Evolutionary conservation across 768 basidiomycete genomes (phyloP).

Genomic region (Gloeophyllum trabeum): DNA sequence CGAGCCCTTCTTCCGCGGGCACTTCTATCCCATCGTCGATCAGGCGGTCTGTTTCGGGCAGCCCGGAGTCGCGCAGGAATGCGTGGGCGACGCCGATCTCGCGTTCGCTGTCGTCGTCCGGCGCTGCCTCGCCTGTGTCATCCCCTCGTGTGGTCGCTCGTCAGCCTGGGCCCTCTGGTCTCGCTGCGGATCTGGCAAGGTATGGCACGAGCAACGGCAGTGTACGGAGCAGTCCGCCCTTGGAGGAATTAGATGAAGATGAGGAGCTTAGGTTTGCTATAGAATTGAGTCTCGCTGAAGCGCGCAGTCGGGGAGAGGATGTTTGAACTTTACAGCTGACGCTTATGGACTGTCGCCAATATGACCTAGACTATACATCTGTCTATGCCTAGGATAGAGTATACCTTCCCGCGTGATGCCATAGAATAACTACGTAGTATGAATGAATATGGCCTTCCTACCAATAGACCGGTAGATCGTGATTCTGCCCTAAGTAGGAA

Average conservation of each 20-base stretch:
- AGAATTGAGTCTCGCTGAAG: constrained; percentile 63
- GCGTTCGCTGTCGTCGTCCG: constrained; percentile 12
- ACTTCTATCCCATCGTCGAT: constrained; percentile 11
- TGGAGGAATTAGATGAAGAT: constrained; percentile 32
- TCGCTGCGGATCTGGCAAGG: background rate
- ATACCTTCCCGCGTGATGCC: too few relatives aligned
- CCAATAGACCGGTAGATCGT: too few relatives aligned
- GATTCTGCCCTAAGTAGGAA: too few relatives aligned
- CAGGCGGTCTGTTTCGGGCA: constrained; percentile 7
- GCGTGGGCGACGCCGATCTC: constrained; percentile 28
- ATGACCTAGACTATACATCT: too few relatives aligned
- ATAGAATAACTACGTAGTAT: too few relatives aligned
- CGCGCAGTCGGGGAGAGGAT: constrained; percentile 21
- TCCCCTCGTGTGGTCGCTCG: constrained; percentile 9
- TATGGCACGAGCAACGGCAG: background rate
- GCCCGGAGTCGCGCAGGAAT: constrained; percentile 12
- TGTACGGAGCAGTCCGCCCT: too few relatives aligned
- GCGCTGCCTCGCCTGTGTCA: constrained; percentile 2
- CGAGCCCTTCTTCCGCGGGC: constrained; percentile 12
- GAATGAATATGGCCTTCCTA: too few relatives aligned
- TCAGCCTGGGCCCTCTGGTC: constrained; percentile 3
- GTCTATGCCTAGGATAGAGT: too few relatives aligned
- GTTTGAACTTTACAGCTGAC: constrained; percentile 5
- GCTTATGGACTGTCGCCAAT: too few relatives aligned
- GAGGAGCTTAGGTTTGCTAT: constrained; percentile 56